phyloP scores from a whole-genome alignment of 177 flowering plant genomes.

The Tripterygium wilfordii region DNA sequence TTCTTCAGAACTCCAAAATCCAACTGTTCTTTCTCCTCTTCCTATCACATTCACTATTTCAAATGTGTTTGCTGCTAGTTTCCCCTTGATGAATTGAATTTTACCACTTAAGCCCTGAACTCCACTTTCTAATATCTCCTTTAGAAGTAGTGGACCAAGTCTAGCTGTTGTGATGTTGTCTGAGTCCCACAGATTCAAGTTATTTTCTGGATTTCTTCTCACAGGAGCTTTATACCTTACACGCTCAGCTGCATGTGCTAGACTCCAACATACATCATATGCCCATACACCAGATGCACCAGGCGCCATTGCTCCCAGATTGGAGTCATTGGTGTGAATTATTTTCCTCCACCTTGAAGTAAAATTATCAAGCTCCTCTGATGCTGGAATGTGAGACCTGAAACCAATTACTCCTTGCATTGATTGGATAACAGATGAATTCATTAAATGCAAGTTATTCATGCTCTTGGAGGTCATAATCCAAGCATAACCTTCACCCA shows the following conservation, averaged over 20 bases:
- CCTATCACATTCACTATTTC: slow-evolving; percentile 19
- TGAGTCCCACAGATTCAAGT: background rate
- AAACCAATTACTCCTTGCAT: slow-evolving; percentile 24
- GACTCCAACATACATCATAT: no score
- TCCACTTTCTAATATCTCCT: background rate
- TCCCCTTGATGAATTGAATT: slow-evolving; percentile 4
- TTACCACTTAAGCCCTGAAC: slow-evolving; percentile 15
- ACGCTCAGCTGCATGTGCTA: slow-evolving; percentile 10
- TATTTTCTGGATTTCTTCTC: background rate
- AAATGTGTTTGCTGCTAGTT: slow-evolving; percentile 2
- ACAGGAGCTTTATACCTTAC: background rate
- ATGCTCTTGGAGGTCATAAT: slow-evolving; percentile 6
- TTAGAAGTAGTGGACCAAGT: slow-evolving; percentile 1
- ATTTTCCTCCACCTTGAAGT: slow-evolving; percentile 3
- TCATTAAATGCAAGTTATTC: background rate
- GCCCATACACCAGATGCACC: slow-evolving; percentile 14
- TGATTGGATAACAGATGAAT: background rate
- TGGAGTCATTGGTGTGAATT: background rate
- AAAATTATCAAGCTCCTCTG: slow-evolving; percentile 9
- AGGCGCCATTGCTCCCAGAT: background rate
- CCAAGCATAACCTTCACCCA: slow-evolving; percentile 15
- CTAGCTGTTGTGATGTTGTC: background rate
- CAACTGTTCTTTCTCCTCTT: slow-evolving; percentile 12
- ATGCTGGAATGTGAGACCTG: slow-evolving; percentile 10
- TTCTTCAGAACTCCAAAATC: slow-evolving; percentile 13